These are phyloP conservation scores for Boletus rex-veris DNA, from an alignment of 768 basidiomycete genomes.

Conservation along the genomic window DNA sequence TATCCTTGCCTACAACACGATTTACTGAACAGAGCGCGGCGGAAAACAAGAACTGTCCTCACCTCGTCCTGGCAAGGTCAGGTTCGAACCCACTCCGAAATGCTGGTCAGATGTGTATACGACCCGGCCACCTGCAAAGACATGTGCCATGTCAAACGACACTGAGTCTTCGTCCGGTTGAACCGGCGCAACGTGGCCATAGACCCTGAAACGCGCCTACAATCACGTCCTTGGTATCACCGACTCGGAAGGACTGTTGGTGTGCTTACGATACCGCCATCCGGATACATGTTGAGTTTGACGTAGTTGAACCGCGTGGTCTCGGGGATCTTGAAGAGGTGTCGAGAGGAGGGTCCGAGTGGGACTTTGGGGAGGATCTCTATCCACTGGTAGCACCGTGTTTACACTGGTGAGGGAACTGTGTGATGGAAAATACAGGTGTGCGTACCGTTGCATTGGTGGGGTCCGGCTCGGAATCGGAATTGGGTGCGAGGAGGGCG, in stretches of 20 bases:
- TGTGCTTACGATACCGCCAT: constrained; percentile 82
- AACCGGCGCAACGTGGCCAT: constrained; percentile 72
- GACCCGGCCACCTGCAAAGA: constrained; percentile 84
- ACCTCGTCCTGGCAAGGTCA: constrained; percentile 89
- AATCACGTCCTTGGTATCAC: constrained; percentile 1
- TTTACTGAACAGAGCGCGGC: background rate
- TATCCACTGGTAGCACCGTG: constrained; percentile 54
- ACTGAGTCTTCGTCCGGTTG: constrained; percentile 47
- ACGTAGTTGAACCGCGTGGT: constrained; percentile 65
- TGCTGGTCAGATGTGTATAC: constrained; percentile 90
- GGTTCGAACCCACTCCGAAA: constrained; percentile 87
- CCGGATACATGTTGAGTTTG: constrained; percentile 93
- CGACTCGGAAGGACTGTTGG: background rate
- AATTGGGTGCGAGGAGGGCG: constrained; percentile 43
- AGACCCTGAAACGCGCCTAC: constrained; percentile 90
- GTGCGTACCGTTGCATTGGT: constrained; percentile 53
- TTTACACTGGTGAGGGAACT: background rate
- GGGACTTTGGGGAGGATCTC: constrained; percentile 72
- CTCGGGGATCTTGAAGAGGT: constrained; percentile 74
- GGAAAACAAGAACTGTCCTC: background rate
- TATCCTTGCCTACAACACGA: constrained; percentile 60
- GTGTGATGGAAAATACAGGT: background rate
- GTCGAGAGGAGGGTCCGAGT: constrained; percentile 81
- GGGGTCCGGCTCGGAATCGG: constrained; percentile 39
- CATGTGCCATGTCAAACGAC: constrained; percentile 83